phyloP scores from a whole-genome alignment of 768 basidiomycete species.

The Russula earlei region DNA sequence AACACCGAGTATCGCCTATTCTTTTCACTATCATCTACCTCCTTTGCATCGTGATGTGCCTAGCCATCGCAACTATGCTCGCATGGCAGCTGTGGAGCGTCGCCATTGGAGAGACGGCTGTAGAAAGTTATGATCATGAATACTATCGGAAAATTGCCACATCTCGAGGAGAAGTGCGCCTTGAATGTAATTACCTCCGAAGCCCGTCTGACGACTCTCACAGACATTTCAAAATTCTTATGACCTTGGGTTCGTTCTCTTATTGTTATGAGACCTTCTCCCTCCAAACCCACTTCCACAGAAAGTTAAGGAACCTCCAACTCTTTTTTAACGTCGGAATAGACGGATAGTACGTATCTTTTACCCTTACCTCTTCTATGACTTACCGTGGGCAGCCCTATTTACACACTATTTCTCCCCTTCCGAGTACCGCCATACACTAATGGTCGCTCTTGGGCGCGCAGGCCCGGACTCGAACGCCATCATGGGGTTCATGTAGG shows the following conservation, averaged over 20 bases:
- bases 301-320: slow-evolving; percentile 56
- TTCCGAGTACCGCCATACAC: slow-evolving; percentile 71
- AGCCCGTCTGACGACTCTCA: neutral
- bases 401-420: slow-evolving; percentile 75
- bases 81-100: slow-evolving; percentile 67
- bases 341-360: slow-evolving; percentile 63
- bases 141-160: slow-evolving; percentile 65
- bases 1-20: slow-evolving; percentile 48
- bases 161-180: slow-evolving; percentile 54
- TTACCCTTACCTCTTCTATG: neutral
- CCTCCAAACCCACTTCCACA: slow-evolving; percentile 20
- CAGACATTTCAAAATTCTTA: slow-evolving; percentile 86
- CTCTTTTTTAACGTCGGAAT: slow-evolving; percentile 83
- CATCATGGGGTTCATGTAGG: slow-evolving; percentile 58
- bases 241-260: slow-evolving; percentile 62
- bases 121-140: slow-evolving; percentile 83
- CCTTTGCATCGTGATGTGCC: slow-evolving; percentile 60
- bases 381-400: slow-evolving; percentile 40
- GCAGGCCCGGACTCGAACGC: slow-evolving; percentile 50
- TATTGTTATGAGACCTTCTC: neutral
- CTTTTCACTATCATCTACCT: slow-evolving; percentile 70
- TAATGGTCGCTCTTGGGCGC: slow-evolving; percentile 76
- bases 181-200: neutral
- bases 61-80: slow-evolving; percentile 67
- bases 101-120: slow-evolving; percentile 70